Evolutionary conservation across 2,329 filamentous ascomycete species (phyloP).

Genomic region (Exophiala mesophila): DNA sequence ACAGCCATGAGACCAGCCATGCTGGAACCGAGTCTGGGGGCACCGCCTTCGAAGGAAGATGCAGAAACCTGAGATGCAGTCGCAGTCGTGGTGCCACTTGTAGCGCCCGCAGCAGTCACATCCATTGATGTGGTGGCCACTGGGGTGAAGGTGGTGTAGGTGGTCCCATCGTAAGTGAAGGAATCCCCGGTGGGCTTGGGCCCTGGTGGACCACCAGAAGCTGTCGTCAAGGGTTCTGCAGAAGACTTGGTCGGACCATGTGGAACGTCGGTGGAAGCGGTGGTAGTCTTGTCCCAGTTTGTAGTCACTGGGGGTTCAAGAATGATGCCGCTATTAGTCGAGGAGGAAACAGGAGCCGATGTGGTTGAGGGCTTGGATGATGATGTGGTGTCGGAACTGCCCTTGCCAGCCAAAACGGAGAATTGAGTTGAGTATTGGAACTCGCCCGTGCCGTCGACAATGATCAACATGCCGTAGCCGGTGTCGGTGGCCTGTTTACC

Average conservation of each 20-base stretch:
- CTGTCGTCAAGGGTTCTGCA: background rate
- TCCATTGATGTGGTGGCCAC: background rate
- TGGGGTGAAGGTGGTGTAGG: constrained; percentile 6
- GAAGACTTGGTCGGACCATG: constrained; percentile 4
- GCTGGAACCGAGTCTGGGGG: constrained; percentile 13
- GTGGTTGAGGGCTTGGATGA: constrained; percentile 1
- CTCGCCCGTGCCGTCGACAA: constrained; percentile 27
- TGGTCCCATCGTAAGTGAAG: constrained; percentile 1
- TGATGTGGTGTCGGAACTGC: constrained; percentile 4
- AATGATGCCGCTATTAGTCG: constrained; percentile 3
- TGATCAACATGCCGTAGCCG: constrained; percentile 27
- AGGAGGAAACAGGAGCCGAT: background rate
- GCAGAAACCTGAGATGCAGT: constrained; percentile 5
- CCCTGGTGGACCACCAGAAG: background rate
- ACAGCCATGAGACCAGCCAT: constrained; percentile 16
- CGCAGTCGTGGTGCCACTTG: constrained; percentile 1
- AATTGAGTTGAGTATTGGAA: constrained; percentile 29
- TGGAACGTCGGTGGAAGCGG: constrained; percentile 2
- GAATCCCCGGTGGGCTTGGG: constrained; percentile 1
- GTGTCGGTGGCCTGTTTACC: constrained; percentile 20
- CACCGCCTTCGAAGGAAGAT: constrained; percentile 17
- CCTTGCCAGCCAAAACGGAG: constrained; percentile 20
- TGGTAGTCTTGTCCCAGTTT: constrained; percentile 6
- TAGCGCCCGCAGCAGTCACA: background rate
- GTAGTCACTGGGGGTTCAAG: constrained; percentile 10